A percentile compares a stretch with the other conserved stretches of the same genome.
These are phyloP conservation scores for Cercophora samala DNA, from an alignment of 495 filamentous ascomycete genomes.

Conservation along the genomic window DNA sequence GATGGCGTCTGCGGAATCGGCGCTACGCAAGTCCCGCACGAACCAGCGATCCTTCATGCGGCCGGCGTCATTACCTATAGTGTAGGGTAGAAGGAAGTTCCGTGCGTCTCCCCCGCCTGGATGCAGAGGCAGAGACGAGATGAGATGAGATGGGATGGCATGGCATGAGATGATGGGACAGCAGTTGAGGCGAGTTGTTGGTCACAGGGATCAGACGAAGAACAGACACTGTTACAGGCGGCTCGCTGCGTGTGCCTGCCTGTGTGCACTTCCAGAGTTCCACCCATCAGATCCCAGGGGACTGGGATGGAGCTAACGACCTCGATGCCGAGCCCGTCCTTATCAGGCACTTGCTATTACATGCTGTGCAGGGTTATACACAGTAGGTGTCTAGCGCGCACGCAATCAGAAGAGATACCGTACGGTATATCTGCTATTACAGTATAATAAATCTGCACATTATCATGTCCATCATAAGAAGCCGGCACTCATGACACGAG, in stretches of 20 bases:
- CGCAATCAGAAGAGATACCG: too few relatives aligned
- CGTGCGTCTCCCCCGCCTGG: not conserved
- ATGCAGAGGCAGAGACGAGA: not conserved
- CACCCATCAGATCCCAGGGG: constrained; percentile 33
- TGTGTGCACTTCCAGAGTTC: constrained; percentile 5
- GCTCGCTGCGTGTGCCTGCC: not conserved
- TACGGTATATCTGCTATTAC: too few relatives aligned
- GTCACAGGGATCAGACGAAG: not conserved
- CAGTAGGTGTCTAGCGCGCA: too few relatives aligned
- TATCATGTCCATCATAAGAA: not conserved
- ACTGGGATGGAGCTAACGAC: constrained; percentile 37
- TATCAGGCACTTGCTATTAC: constrained; percentile 31
- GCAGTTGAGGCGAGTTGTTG: not conserved
- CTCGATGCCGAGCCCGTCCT: constrained; percentile 34
- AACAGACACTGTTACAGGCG: not conserved
- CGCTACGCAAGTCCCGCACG: constrained; percentile 16
- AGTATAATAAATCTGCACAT: not conserved
- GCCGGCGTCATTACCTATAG: constrained; percentile 13
- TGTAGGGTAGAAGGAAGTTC: constrained; percentile 11
- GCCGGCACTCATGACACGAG: not conserved
- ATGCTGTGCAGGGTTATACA: constrained; percentile 23
- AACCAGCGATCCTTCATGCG: constrained; percentile 23
- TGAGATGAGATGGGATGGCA: not conserved
- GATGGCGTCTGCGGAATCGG: constrained; percentile 8
- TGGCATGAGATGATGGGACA: constrained; percentile 8